Conservation (phyloP, 345 rosid genomes). For the Brassica nigra region DNA sequence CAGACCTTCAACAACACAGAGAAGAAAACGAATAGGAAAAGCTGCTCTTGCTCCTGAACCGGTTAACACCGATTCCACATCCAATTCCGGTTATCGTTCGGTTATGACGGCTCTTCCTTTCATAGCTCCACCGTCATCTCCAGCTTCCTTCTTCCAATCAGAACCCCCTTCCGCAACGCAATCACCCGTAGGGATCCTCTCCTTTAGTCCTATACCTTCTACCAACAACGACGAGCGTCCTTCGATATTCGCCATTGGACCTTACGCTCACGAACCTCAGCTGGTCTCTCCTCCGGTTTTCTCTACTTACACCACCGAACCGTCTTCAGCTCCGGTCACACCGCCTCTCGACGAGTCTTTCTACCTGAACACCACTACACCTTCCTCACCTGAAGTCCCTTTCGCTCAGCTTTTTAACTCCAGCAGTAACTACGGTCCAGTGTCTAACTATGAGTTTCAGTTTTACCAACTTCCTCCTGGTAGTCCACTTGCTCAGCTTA, state of each 20-base stretch:
- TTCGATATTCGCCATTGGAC: conserved; percentile 92
- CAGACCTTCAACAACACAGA: conserved; percentile 57
- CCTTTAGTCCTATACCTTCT: conserved; percentile 60
- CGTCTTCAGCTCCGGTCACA: conserved; percentile 95
- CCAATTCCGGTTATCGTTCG: conserved; percentile 45
- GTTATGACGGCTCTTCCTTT: conserved; percentile 57
- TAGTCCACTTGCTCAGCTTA: conserved; percentile 87
- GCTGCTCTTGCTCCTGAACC: conserved; percentile 66
- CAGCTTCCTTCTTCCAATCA: conserved; percentile 90
- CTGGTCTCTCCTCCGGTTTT: conserved; percentile 92
- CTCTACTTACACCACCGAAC: conserved; percentile 92
- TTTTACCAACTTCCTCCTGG: conserved; percentile 88
- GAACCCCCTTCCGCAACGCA: conserved; percentile 87
- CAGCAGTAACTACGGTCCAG: conserved; percentile 45
- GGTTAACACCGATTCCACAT: conserved; percentile 32
- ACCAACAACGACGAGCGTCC: conserved; percentile 42
- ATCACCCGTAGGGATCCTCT: conserved; percentile 73
- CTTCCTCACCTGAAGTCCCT: conserved; percentile 97
- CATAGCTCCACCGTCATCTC: conserved; percentile 95
- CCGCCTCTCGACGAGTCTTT: conserved; percentile 79
- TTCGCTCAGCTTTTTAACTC: conserved; percentile 79
- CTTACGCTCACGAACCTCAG: conserved; percentile 91
- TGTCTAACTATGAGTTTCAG: conserved; percentile 69
- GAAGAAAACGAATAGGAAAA: conserved; percentile 70
- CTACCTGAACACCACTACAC: conserved; percentile 67